These are phyloP conservation scores for Rhodamnia argentea DNA, from an alignment of 345 rosid genomes.

Conservation along the genomic window DNA sequence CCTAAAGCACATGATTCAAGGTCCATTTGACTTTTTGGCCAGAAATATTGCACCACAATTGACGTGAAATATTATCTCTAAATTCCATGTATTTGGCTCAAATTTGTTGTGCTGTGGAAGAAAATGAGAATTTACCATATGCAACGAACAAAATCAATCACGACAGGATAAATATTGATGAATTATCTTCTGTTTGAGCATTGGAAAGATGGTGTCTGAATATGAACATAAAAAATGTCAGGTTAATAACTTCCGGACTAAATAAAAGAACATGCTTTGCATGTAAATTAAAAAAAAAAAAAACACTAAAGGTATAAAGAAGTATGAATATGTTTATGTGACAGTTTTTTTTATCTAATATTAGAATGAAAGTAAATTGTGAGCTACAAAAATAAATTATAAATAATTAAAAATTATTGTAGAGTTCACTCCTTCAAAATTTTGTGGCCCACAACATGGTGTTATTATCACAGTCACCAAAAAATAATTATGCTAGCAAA, in stretches of 20 bases:
- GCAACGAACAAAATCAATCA: neutral
- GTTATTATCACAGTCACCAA: too few species aligned
- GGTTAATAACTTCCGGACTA: neutral
- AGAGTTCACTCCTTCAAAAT: too few species aligned
- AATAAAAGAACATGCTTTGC: neutral
- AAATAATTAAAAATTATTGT: too few species aligned
- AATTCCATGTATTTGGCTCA: neutral
- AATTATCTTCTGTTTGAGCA: neutral
- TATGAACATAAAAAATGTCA: neutral
- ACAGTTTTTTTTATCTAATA: too few species aligned
- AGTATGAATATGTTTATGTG: too few species aligned
- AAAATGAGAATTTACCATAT: neutral
- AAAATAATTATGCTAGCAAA: too few species aligned
- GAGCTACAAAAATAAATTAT: too few species aligned
- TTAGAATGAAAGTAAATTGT: too few species aligned
- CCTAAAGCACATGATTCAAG: neutral
- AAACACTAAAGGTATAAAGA: neutral
- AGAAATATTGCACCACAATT: neutral
- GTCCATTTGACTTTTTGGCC: neutral
- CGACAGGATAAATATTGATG: neutral
- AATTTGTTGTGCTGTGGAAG: neutral
- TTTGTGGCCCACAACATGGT: too few species aligned
- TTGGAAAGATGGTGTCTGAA: rapidly evolving
- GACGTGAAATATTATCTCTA: neutral
- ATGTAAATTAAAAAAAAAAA: neutral